Evolutionary conservation across 140 eudicot species (phyloP).

Genomic region (Oenanthe javanica): DNA sequence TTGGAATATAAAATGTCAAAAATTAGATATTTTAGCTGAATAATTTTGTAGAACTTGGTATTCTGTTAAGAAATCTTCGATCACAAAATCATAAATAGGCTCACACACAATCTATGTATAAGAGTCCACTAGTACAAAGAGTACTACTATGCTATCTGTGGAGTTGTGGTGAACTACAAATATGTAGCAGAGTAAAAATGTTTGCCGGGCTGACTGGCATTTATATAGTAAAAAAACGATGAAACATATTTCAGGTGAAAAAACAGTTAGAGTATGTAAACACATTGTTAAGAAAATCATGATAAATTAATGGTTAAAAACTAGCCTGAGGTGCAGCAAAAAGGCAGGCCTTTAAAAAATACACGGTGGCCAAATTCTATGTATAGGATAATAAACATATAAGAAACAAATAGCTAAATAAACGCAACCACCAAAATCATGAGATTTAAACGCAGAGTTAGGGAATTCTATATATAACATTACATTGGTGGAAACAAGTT

Average conservation of each 20-base stretch:
- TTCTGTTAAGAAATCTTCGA: no score
- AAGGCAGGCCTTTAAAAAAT: not conserved
- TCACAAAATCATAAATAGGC: no score
- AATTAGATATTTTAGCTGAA: no score
- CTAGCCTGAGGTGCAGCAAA: not conserved
- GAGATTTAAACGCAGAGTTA: not conserved
- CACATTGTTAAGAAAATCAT: not conserved
- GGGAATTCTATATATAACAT: slow-evolving; percentile 4
- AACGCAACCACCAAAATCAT: not conserved
- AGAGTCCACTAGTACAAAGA: no score
- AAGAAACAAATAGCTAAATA: not conserved
- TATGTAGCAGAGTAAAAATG: not conserved
- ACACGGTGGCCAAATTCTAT: not conserved
- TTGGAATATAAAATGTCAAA: not conserved
- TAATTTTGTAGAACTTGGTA: no score
- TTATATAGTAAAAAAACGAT: not conserved
- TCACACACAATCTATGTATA: no score
- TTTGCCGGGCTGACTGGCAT: not conserved
- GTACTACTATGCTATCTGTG: not conserved
- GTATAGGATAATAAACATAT: not conserved
- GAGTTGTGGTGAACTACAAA: not conserved
- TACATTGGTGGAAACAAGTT: not conserved
- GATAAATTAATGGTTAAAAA: not conserved
- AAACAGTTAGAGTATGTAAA: not conserved
- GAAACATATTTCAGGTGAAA: not conserved